These are phyloP conservation scores for Viridothelium virens DNA, from an alignment of 495 filamentous ascomycete genomes.

Conservation along the genomic window DNA sequence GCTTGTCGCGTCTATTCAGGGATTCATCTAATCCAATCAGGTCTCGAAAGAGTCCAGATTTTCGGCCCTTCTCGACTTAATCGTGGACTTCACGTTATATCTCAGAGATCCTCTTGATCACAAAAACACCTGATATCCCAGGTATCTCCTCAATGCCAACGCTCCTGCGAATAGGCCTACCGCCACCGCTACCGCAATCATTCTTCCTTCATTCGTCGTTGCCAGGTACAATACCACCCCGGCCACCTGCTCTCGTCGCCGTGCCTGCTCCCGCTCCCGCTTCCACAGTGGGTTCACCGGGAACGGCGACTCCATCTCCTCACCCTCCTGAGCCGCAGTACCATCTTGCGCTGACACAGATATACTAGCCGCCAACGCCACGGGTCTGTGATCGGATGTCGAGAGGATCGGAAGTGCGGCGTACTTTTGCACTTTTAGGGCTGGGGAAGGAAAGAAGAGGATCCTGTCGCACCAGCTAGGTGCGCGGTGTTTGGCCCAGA, in stretches of 20 bases:
- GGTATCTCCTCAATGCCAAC: slow-evolving; percentile 3
- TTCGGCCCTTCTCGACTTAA: background rate
- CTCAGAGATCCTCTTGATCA: background rate
- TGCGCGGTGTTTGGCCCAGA: slow-evolving; percentile 71
- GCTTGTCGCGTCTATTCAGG: too few species aligned
- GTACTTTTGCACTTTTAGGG: slow-evolving; percentile 49
- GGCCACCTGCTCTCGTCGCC: slow-evolving; percentile 51
- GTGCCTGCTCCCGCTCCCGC: slow-evolving; percentile 41
- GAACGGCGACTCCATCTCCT: slow-evolving; percentile 43
- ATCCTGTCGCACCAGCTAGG: slow-evolving; percentile 94
- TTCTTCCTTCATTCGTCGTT: slow-evolving; percentile 51
- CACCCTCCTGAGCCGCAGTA: slow-evolving; percentile 29
- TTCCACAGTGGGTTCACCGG: slow-evolving; percentile 48
- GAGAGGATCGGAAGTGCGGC: slow-evolving; percentile 63
- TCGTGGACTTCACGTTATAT: background rate
- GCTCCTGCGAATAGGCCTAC: background rate
- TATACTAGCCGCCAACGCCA: slow-evolving; percentile 57
- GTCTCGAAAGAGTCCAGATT: background rate
- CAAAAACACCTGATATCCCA: background rate
- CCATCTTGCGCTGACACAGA: slow-evolving; percentile 37
- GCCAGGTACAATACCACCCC: slow-evolving; percentile 50
- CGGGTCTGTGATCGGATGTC: slow-evolving; percentile 79
- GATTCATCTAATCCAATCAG: too few species aligned
- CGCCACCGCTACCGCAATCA: background rate
- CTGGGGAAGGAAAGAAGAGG: slow-evolving; percentile 49